A percentile compares a stretch with the other conserved stretches of the same genome.
phyloP scores from a whole-genome alignment of 2,329 filamentous ascomycete genomes.

The Apiospora sp. region DNA sequence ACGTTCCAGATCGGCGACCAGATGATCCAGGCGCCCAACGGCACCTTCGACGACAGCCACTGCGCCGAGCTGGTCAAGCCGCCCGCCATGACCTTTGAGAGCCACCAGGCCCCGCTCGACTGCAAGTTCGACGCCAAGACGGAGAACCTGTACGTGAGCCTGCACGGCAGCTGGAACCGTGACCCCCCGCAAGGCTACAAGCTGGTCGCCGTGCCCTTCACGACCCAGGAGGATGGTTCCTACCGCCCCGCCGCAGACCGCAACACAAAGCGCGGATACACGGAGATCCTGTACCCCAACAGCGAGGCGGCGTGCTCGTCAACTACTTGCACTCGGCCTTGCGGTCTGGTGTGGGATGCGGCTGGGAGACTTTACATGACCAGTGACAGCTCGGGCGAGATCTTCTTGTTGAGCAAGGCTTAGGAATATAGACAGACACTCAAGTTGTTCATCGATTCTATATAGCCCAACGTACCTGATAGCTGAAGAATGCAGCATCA shows the following conservation, averaged over 20 bases:
- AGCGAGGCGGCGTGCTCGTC: conserved; percentile 54
- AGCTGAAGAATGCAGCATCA: too few relatives aligned
- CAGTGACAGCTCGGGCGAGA: conserved; percentile 61
- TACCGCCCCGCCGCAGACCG: conserved; percentile 40
- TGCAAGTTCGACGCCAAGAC: conserved; percentile 67
- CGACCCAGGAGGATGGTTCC: conserved; percentile 35
- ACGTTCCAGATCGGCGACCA: conserved; percentile 43
- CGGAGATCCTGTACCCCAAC: conserved; percentile 57
- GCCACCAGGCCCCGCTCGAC: conserved; percentile 70
- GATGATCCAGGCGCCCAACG: conserved; percentile 40
- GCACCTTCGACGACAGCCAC: conserved; percentile 37
- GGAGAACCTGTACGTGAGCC: conserved; percentile 64
- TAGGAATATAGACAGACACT: background rate
- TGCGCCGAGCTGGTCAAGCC: conserved; percentile 36
- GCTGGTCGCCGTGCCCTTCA: conserved; percentile 46
- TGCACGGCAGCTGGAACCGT: conserved; percentile 65
- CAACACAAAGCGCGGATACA: conserved; percentile 50
- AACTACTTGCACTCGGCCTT: conserved; percentile 58
- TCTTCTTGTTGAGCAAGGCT: conserved; percentile 39
- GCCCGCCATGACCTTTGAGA: conserved; percentile 58
- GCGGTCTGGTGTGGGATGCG: conserved; percentile 51
- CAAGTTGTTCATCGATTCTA: too few relatives aligned
- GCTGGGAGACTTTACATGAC: conserved; percentile 61
- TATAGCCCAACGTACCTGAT: too few relatives aligned
- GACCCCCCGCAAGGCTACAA: conserved; percentile 47